These are phyloP conservation scores for Dorcoceras hygrometricum DNA, from an alignment of 257 asterid species.

Conservation along the genomic window DNA sequence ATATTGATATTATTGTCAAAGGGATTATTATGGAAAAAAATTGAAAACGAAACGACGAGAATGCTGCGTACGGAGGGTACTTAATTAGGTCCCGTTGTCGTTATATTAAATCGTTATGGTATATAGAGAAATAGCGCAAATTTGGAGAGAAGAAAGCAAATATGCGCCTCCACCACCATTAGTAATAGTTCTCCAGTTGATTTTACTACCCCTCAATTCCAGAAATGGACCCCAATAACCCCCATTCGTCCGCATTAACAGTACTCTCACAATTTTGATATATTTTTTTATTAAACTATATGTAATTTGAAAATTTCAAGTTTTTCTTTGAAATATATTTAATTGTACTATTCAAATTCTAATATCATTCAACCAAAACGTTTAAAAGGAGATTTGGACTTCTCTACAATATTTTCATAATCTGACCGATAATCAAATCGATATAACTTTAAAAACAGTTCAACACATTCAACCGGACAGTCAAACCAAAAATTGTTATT, in stretches of 20 bases:
- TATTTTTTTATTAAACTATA: no score
- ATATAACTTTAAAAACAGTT: no score
- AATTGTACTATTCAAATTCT: no score
- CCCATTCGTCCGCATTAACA: conserved; percentile 4
- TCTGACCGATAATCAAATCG: no score
- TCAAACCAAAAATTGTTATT: no score
- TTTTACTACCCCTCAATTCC: conserved; percentile 31
- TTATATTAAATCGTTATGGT: neutral
- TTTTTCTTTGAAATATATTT: neutral
- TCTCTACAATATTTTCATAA: no score
- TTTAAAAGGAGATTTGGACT: no score
- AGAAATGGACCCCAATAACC: conserved; percentile 10
- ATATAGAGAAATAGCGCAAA: neutral
- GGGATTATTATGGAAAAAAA: neutral
- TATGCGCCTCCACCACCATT: conserved; percentile 23
- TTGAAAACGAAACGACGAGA: neutral
- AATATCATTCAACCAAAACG: no score
- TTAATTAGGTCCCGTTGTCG: neutral
- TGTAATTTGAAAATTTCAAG: neutral
- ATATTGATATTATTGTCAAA: neutral
- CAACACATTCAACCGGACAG: no score
- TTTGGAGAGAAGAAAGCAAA: conserved; percentile 6
- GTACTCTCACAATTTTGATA: no score
- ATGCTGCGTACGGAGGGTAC: neutral
- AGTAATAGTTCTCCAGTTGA: conserved; percentile 8